Percentiles rank a stretch among this genome's conserved stretches.
phyloP scores from a whole-genome alignment of 2,329 filamentous ascomycete genomes.

The Colletotrichum destructivum region DNA sequence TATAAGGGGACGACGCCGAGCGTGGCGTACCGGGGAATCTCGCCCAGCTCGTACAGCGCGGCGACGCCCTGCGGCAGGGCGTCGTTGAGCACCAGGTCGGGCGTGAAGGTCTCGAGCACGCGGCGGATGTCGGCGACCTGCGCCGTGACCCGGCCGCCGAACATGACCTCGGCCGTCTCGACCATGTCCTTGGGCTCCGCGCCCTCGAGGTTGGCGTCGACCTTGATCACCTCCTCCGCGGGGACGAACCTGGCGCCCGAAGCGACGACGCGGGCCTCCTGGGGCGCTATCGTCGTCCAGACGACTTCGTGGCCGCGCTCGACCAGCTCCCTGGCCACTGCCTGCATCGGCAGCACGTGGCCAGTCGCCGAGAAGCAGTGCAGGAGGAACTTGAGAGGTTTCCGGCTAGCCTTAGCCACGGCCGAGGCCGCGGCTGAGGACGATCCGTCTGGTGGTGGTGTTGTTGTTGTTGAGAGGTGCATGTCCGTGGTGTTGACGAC shows the following conservation, averaged over 20 bases:
- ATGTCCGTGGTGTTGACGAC: conserved; percentile 2
- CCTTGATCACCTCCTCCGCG: conserved; percentile 49
- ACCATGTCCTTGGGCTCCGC: conserved; percentile 51
- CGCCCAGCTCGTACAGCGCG: conserved; percentile 54
- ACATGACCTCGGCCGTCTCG: conserved; percentile 47
- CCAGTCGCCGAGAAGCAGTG: conserved; percentile 58
- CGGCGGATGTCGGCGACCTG: conserved; percentile 55
- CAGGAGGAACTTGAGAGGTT: conserved; percentile 53
- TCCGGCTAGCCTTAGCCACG: background rate
- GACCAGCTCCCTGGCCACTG: conserved; percentile 55
- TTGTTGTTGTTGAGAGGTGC: conserved; percentile 17
- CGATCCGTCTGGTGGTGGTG: background rate
- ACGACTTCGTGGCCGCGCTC: conserved; percentile 55
- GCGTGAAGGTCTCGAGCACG: conserved; percentile 48
- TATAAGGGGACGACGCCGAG: conserved; percentile 58
- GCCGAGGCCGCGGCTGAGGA: background rate
- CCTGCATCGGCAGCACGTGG: conserved; percentile 58
- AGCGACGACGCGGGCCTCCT: conserved; percentile 52
- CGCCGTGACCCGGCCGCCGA: conserved; percentile 50
- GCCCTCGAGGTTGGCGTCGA: conserved; percentile 51
- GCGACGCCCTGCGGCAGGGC: conserved; percentile 55
- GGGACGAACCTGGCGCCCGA: conserved; percentile 53
- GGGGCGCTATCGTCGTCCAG: conserved; percentile 55
- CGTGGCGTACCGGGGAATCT: conserved; percentile 55
- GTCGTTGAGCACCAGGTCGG: conserved; percentile 55